Evolutionary conservation across 305 asterid genomes (phyloP).

Genomic region (Solanum hybrid): DNA sequence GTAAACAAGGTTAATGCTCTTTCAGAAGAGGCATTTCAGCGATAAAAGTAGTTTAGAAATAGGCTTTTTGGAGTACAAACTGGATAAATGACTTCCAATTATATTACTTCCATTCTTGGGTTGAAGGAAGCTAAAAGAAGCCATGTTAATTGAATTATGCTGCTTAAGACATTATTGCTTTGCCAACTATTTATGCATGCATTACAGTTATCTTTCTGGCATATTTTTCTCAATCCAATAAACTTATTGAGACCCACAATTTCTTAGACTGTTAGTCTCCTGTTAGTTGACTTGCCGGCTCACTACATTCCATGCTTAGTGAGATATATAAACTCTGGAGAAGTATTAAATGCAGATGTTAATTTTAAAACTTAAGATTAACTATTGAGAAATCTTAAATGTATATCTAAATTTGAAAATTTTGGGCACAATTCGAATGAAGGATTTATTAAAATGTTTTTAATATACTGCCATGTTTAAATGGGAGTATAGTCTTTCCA

Average conservation of each 20-base stretch:
- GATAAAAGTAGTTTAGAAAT: neutral
- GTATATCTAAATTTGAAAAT: neutral
- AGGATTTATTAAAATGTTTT: neutral
- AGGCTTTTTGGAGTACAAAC: neutral
- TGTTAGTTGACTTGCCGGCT: neutral
- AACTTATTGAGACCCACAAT: neutral
- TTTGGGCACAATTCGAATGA: neutral
- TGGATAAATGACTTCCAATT: neutral
- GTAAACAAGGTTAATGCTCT: neutral
- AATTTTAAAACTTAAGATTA: neutral
- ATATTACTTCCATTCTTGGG: neutral
- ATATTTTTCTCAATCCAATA: neutral
- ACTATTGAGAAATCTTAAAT: neutral
- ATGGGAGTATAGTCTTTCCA: neutral
- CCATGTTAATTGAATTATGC: neutral
- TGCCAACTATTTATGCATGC: neutral
- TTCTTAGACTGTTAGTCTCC: neutral
- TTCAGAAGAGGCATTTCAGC: neutral
- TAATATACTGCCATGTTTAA: neutral
- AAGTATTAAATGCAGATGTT: neutral
- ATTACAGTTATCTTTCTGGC: neutral
- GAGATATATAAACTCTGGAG: neutral
- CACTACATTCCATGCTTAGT: neutral
- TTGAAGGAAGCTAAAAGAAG: neutral
- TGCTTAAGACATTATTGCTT: neutral